These are phyloP conservation scores for Penicillium malachiteum DNA, from an alignment of 495 filamentous ascomycete genomes.

Conservation along the genomic window DNA sequence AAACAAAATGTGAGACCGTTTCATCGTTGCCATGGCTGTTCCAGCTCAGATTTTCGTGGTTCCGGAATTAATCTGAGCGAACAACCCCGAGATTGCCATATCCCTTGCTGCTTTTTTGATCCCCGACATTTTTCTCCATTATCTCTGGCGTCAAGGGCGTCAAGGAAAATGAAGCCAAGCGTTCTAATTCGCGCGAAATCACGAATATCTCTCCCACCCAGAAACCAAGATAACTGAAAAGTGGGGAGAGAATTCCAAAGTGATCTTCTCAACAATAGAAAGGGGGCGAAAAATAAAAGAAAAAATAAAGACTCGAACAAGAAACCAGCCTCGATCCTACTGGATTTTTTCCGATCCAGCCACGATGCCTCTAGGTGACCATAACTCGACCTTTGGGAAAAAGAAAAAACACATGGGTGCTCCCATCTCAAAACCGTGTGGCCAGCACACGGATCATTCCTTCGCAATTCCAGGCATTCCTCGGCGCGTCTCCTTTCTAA, in stretches of 20 bases:
- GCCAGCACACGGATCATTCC: slow-evolving; percentile 30
- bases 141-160: too few species aligned
- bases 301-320: background rate
- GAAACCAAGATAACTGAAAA: background rate
- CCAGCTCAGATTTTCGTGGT: background rate
- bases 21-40: background rate
- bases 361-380: slow-evolving; percentile 7
- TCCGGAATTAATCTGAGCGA: background rate
- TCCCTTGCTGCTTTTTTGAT: too few species aligned
- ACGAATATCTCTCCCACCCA: too few species aligned
- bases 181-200: background rate
- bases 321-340: background rate
- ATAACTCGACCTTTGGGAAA: background rate
- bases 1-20: background rate
- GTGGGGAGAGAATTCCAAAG: background rate
- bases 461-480: slow-evolving; percentile 12
- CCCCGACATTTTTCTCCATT: too few species aligned
- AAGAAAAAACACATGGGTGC: slow-evolving; percentile 20
- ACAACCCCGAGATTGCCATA: background rate
- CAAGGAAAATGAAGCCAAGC: background rate
- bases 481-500: slow-evolving; percentile 5
- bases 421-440: slow-evolving; percentile 21
- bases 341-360: background rate
- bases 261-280: background rate
- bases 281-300: background rate